Conservation (phyloP, 495 filamentous ascomycete species). For the Lepidopterella palustris region DNA sequence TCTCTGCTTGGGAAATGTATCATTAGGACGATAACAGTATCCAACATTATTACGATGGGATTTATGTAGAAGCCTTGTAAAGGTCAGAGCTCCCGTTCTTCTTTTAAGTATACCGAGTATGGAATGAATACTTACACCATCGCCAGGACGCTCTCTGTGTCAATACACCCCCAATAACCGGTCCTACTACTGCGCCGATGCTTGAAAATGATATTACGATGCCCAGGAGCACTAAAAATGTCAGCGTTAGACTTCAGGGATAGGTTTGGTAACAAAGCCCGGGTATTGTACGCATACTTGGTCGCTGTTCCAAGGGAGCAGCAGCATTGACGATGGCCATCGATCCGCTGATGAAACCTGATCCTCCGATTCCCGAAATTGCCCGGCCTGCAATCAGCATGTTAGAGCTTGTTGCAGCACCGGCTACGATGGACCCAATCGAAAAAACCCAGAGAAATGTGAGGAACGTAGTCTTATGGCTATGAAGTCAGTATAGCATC, state of each 20-base stretch:
- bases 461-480: constrained; percentile 4
- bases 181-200: too few species aligned
- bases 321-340: constrained; percentile 1
- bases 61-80: constrained; percentile 62
- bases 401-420: background rate
- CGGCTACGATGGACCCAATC: constrained; percentile 11
- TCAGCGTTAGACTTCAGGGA: background rate
- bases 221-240: background rate
- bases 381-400: constrained; percentile 13
- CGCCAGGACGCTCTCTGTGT: too few species aligned
- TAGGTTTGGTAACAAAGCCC: background rate
- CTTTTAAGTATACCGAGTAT: background rate
- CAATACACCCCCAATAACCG: too few species aligned
- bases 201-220: too few species aligned
- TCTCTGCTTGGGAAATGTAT: constrained; percentile 47
- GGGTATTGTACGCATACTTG: background rate
- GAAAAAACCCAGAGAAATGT: constrained; percentile 2
- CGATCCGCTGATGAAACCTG: constrained; percentile 5
- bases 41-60: constrained; percentile 48
- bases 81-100: constrained; percentile 25
- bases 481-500: background rate
- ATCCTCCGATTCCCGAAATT: constrained; percentile 2
- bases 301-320: constrained; percentile 9
- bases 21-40: constrained; percentile 41
- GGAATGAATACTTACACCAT: constrained; percentile 48